phyloP scores from a whole-genome alignment of 2,329 filamentous ascomycete species.

The Simplicillium aogashimaense region DNA sequence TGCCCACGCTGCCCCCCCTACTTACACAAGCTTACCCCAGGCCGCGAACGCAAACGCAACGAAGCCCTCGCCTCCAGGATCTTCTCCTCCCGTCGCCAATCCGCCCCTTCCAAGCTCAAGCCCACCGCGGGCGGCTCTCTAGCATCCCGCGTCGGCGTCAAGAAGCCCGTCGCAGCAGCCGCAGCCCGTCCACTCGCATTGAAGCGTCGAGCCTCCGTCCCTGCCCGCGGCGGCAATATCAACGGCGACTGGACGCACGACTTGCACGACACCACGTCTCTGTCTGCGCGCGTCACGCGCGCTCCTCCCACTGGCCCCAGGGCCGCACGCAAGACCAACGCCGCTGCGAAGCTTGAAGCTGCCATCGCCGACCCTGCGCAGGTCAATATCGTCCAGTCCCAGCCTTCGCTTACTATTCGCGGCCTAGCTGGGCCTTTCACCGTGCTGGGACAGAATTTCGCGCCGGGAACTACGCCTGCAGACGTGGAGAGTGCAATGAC shows the following conservation, averaged over 20 bases:
- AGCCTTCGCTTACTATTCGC: conserved; percentile 55
- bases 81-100: conserved; percentile 53
- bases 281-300: too few relatives aligned
- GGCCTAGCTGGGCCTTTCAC: conserved; percentile 64
- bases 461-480: conserved; percentile 68
- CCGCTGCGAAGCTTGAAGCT: conserved; percentile 12
- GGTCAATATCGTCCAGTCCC: conserved; percentile 20
- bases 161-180: conserved; percentile 43
- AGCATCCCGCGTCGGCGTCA: conserved; percentile 62
- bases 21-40: conserved; percentile 20
- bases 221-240: conserved; percentile 41
- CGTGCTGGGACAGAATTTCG: conserved; percentile 73
- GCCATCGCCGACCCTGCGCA: conserved; percentile 12
- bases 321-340: conserved; percentile 23
- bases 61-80: conserved; percentile 64
- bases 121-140: conserved; percentile 43
- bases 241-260: conserved; percentile 65
- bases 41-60: conserved; percentile 61
- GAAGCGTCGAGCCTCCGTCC: conserved; percentile 20
- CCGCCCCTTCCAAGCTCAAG: conserved; percentile 41
- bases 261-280: conserved; percentile 37
- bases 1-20: too few relatives aligned
- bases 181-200: conserved; percentile 9
- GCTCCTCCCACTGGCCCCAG: conserved; percentile 8
- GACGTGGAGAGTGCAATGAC: conserved; percentile 77